These are phyloP conservation scores for Pestalotiopsis fici DNA, from an alignment of 2,329 filamentous ascomycete genomes.

Conservation along the genomic window DNA sequence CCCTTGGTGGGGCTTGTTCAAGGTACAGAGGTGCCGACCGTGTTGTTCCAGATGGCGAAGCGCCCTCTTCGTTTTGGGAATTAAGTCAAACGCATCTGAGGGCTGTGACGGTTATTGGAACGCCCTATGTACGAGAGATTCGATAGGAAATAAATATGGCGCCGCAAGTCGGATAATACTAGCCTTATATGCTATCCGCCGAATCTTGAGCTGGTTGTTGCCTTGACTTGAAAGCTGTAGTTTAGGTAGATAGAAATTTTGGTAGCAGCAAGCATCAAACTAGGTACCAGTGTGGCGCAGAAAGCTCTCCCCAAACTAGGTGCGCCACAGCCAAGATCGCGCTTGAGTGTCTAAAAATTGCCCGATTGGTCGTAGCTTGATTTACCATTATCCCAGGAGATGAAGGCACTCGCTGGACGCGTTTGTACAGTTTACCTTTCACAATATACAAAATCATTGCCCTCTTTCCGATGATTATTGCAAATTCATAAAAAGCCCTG, in stretches of 20 bases:
- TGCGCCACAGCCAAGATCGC: background rate
- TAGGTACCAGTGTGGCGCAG: slow-evolving; percentile 1
- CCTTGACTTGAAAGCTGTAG: background rate
- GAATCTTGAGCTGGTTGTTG: background rate
- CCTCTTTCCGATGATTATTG: background rate
- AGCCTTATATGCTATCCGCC: background rate
- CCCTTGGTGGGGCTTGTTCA: slow-evolving; percentile 12
- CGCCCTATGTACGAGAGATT: background rate
- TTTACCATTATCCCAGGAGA: background rate
- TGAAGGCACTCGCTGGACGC: background rate
- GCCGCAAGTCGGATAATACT: background rate
- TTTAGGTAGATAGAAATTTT: slow-evolving; percentile 9
- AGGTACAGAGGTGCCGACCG: slow-evolving; percentile 23
- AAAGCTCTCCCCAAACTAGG: background rate
- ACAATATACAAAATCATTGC: too few species aligned
- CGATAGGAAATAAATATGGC: background rate
- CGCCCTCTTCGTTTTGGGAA: slow-evolving; percentile 19
- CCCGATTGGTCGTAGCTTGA: background rate
- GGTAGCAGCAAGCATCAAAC: slow-evolving; percentile 1
- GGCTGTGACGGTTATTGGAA: background rate
- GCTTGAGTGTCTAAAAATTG: background rate
- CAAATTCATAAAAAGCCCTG: background rate
- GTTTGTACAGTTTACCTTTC: background rate
- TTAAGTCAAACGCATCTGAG: slow-evolving; percentile 23
- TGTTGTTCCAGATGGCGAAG: slow-evolving; percentile 28